Evolutionary conservation across 1,139 yeast species (phyloP).

Genomic region (Saccharomyces hybrid): DNA sequence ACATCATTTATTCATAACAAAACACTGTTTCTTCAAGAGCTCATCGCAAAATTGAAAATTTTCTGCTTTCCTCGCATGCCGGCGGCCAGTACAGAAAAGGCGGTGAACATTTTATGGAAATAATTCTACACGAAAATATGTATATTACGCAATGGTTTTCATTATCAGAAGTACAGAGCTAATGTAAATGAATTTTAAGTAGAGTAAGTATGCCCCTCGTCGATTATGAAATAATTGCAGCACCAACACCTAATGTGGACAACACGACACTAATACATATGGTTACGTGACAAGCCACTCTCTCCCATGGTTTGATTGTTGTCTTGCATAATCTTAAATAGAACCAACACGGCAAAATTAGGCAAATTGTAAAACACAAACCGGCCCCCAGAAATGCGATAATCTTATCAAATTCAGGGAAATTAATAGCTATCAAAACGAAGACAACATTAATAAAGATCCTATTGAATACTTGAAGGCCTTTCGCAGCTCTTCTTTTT

Average conservation of each 20-base stretch:
- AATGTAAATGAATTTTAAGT: neutral
- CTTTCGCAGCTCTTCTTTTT: conserved; percentile 13
- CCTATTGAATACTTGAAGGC: conserved; percentile 26
- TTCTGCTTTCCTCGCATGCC: neutral
- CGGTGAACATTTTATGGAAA: neutral
- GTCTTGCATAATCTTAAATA: conserved; percentile 53
- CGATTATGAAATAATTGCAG: conserved; percentile 35
- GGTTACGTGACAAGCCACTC: conserved; percentile 38
- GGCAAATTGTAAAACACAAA: conserved; percentile 71
- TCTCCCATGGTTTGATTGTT: conserved; percentile 36
- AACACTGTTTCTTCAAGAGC: neutral
- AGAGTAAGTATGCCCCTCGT: neutral
- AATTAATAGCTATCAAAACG: conserved; percentile 48
- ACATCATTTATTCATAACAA: neutral
- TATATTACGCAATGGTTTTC: neutral
- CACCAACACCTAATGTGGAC: conserved; percentile 46
- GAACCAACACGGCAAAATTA: conserved; percentile 68
- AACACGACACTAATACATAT: conserved; percentile 41
- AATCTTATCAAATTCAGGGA: conserved; percentile 74
- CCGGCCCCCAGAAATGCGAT: conserved; percentile 81
- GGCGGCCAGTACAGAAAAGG: neutral
- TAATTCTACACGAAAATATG: neutral
- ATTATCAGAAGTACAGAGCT: neutral
- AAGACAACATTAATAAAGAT: conserved; percentile 37
- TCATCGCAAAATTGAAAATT: neutral